phyloP scores from a whole-genome alignment of 495 filamentous ascomycete species.

The Thermothielavioides terrestris region DNA sequence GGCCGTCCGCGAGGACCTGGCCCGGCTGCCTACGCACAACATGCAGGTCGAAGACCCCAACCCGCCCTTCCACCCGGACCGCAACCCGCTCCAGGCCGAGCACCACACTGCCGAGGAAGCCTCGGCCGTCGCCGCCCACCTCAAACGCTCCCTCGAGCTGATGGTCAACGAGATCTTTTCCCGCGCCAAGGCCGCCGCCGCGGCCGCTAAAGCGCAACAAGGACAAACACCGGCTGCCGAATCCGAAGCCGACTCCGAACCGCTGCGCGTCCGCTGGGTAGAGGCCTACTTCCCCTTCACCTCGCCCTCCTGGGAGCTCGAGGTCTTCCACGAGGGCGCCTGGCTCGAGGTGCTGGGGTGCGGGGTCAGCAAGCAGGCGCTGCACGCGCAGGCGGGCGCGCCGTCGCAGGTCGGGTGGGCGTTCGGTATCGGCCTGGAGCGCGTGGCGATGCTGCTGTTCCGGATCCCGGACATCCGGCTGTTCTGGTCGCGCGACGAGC shows the following conservation, averaged over 20 bases:
- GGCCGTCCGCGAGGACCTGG: slow-evolving; percentile 57
- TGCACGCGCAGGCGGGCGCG: slow-evolving; percentile 68
- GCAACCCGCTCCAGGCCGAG: slow-evolving; percentile 71
- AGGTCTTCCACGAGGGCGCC: slow-evolving; percentile 87
- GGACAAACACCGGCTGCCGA: slow-evolving; percentile 11
- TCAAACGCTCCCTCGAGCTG: slow-evolving; percentile 81
- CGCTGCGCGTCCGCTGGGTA: slow-evolving; percentile 82
- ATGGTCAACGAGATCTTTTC: slow-evolving; percentile 86
- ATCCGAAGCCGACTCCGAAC: slow-evolving; percentile 46
- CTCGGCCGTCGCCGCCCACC: slow-evolving; percentile 72
- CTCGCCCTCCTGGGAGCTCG: slow-evolving; percentile 87
- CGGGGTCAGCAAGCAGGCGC: slow-evolving; percentile 76
- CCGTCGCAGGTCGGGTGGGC: slow-evolving; percentile 82
- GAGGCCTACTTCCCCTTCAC: slow-evolving; percentile 98
- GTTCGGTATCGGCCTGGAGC: slow-evolving; percentile 86
- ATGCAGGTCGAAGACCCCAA: slow-evolving; percentile 78
- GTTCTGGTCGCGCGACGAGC: slow-evolving; percentile 81
- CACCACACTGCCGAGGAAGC: slow-evolving; percentile 68
- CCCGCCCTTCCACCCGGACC: slow-evolving; percentile 65
- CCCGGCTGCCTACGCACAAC: slow-evolving; percentile 57
- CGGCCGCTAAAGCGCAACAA: slow-evolving; percentile 23
- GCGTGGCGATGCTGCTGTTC: slow-evolving; percentile 94
- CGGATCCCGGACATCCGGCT: slow-evolving; percentile 94
- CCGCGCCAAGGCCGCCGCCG: slow-evolving; percentile 60
- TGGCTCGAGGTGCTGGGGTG: slow-evolving; percentile 95